Conservation (phyloP, 257 asterid species). For the Primulina eburnea region DNA sequence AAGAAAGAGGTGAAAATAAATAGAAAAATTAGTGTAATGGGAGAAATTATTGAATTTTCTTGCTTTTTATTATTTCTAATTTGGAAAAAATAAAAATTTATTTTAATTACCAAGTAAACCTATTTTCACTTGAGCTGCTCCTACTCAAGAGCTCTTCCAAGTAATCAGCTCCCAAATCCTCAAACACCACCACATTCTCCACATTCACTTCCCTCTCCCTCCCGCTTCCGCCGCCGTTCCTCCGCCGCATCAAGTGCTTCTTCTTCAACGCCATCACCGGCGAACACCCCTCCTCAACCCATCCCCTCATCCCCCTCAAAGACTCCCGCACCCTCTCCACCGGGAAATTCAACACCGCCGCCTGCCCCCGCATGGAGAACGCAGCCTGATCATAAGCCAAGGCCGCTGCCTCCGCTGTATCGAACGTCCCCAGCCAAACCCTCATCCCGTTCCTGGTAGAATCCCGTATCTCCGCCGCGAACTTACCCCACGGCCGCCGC, state of each 20-base stretch:
- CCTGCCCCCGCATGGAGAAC: slow-evolving; percentile 28
- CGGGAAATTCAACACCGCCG: slow-evolving; percentile 41
- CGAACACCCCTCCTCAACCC: slow-evolving; percentile 32
- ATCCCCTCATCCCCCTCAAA: slow-evolving; percentile 27
- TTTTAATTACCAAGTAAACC: not conserved
- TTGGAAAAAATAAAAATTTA: too few species aligned
- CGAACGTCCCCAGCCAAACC: slow-evolving; percentile 44
- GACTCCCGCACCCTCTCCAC: slow-evolving; percentile 43
- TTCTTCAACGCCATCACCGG: slow-evolving; percentile 49
- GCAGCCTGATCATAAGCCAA: slow-evolving; percentile 44
- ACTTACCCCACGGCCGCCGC: slow-evolving; percentile 43
- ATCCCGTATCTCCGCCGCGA: slow-evolving; percentile 40
- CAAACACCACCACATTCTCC: slow-evolving; percentile 15
- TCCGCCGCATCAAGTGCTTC: slow-evolving; percentile 38
- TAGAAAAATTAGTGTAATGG: too few species aligned
- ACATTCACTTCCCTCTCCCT: slow-evolving; percentile 19
- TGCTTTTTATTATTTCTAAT: too few species aligned
- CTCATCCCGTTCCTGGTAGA: slow-evolving; percentile 35
- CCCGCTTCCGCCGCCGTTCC: slow-evolving; percentile 8
- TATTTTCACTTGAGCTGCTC: not conserved
- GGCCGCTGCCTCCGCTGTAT: slow-evolving; percentile 36
- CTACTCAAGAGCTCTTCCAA: slow-evolving; percentile 2
- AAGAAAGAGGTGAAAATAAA: too few species aligned
- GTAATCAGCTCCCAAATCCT: not conserved
- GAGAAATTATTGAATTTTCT: too few species aligned